Evolutionary conservation across 345 rosid genomes (phyloP).

Genomic region (Eucalyptus pauciflora): DNA sequence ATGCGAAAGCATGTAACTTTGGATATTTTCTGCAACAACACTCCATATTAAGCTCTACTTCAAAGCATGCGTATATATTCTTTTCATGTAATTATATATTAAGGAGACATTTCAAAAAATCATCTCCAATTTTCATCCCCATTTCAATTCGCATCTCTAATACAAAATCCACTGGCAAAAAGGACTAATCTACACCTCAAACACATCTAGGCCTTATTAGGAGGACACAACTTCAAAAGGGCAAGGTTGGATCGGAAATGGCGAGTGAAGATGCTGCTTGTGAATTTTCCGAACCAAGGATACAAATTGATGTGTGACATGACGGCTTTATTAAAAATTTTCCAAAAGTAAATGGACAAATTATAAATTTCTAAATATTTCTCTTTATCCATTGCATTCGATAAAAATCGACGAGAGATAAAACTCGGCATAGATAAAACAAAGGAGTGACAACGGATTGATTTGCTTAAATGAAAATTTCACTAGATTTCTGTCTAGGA

Average conservation of each 20-base stretch:
- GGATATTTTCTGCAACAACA: not conserved
- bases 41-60: not conserved
- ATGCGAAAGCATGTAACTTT: not conserved
- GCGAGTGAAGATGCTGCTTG: not conserved
- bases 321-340: not conserved
- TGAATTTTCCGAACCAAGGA: not conserved
- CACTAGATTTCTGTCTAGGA: not conserved
- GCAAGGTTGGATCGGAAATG: not conserved
- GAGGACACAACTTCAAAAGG: not conserved
- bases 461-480: not conserved
- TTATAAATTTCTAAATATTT: not conserved
- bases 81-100: not conserved
- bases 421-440: not conserved
- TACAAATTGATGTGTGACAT: not conserved
- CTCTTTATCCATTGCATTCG: fast-evolving
- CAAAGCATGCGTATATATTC: not conserved
- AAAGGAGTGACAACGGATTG: not conserved
- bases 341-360: not conserved
- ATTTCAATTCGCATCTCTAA: not conserved
- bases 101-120: not conserved
- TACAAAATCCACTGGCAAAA: not conserved
- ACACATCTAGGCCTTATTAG: not conserved
- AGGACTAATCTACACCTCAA: not conserved
- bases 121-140: not conserved
- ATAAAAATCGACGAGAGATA: not conserved